phyloP scores from a whole-genome alignment of 78 protist species.

The Dictyostelium brefeldianum region DNA sequence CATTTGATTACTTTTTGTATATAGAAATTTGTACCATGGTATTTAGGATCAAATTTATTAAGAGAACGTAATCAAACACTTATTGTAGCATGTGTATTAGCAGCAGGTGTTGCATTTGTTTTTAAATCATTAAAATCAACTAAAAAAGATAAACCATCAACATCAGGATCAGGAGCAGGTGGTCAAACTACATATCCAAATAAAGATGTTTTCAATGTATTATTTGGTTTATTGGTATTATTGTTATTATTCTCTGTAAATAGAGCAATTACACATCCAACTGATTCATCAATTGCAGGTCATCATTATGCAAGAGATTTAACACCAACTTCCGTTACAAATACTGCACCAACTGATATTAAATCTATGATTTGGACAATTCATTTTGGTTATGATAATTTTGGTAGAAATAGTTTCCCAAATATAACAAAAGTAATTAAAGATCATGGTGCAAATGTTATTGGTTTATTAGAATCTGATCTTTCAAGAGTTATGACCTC shows the following conservation, averaged over 20 bases:
- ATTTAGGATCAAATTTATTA: conserved; percentile 62
- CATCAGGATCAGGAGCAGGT: not conserved
- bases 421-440: conserved; percentile 57
- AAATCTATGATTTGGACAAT: conserved; percentile 80
- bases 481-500: conserved; percentile 67
- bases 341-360: conserved; percentile 48
- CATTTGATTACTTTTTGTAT: not conserved
- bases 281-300: conserved; percentile 58
- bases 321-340: conserved; percentile 5
- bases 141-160: not conserved
- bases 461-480: conserved; percentile 75
- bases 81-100: conserved; percentile 44
- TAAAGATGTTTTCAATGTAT: conserved; percentile 36
- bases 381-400: conserved; percentile 77
- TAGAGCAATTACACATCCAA: conserved; percentile 63
- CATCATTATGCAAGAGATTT: conserved; percentile 28
- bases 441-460: conserved; percentile 56
- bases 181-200: conserved; percentile 24
- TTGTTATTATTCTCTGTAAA: conserved; percentile 56
- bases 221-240: conserved; percentile 38
- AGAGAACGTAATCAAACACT: conserved; percentile 78
- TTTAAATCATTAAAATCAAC: not conserved
- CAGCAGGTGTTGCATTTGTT: conserved; percentile 22
- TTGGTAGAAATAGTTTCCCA: conserved; percentile 72
- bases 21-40: conserved; percentile 80